Base-by-base conservation (phyloP, 139 green algal genomes). In the Axilococcus clingmanii region DNA sequence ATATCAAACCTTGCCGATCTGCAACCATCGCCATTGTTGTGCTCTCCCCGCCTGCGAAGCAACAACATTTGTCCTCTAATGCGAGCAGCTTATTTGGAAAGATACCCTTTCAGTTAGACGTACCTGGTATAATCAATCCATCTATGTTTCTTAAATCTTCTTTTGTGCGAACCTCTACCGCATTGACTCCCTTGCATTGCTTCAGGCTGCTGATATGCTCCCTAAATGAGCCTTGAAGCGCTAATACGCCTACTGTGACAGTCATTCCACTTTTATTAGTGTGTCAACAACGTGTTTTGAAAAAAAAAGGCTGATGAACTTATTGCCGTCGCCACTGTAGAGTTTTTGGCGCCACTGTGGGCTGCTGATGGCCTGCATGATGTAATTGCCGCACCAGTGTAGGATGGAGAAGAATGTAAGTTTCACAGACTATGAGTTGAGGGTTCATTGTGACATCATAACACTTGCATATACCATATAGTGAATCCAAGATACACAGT, bases 11-110 rank as follows among this genome's bases (percentile, higher is more conserved):
- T 79, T 81, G 94, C 8, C 79, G 71, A 65, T 96, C 76, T 0
- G 84, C 85, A 22, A 96, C 63, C 7, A 80, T 63, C 3, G 89
- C 89, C 86, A 96, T 96, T 5, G 88, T 95, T 2, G 89, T 97
- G 63, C 69, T 86, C 64, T 97, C 89, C 9, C 89, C 89, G 22
- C 81, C 86, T 72, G 46, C 16, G 17, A 11, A 16, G 27, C 33
- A 7, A 38, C 37, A n/a, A 25, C 35, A 15, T 24, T 29, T 17
- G 37, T 49, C 34, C 17, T 7, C 38, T 38, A 19, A 63, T 25
- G 44, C 27, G 19, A 19, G 49, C 33, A 4, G 1, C 57, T 63
- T 12, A 33, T 9, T 8, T 9, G 57, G 47, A 35, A 15, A 2
- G 17, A 44, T 53, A 17, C 9, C 9, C 33, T 38, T 9, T 17